A percentile compares a stretch with the other conserved stretches of the same genome.
phyloP scores from a whole-genome alignment of 1,284 basidiomycete genomes.

The Trametes versicolor region DNA sequence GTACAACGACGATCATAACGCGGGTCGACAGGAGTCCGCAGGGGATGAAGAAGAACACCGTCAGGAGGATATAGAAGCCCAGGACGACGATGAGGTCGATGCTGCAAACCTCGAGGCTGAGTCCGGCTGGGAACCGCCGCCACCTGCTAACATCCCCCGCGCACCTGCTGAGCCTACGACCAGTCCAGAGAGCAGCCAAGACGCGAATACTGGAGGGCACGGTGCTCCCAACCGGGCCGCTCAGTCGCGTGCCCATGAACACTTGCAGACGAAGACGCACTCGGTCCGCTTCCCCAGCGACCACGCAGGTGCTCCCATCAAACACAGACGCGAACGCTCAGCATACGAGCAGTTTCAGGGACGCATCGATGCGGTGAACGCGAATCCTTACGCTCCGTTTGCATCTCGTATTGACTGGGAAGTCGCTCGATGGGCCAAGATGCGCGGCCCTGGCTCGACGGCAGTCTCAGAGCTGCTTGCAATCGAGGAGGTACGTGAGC shows the following conservation, averaged over 20 bases:
- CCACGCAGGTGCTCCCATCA: not conserved
- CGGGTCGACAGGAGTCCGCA: not conserved
- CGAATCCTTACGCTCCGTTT: constrained; percentile 28
- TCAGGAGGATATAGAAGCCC: not conserved
- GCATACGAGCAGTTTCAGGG: not conserved
- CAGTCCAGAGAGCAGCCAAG: not conserved
- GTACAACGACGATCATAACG: not conserved
- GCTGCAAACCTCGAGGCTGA: constrained; percentile 1
- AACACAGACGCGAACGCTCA: not conserved
- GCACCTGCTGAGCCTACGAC: not conserved
- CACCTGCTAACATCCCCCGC: not conserved
- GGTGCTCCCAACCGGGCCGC: not conserved
- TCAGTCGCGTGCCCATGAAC: not conserved
- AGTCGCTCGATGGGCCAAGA: constrained; percentile 35
- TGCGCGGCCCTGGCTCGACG: constrained; percentile 30
- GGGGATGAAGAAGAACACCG: not conserved
- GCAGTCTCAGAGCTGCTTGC: constrained; percentile 25
- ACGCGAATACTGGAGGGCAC: not conserved
- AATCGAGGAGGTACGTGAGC: constrained; percentile 33
- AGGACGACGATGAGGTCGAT: not conserved
- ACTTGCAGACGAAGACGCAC: not conserved
- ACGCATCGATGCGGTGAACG: not conserved
- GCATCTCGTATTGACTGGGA: constrained; percentile 31
- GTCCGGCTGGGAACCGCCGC: not conserved
- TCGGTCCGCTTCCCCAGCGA: not conserved